Evolutionary conservation across 345 rosid genomes (phyloP).

Genomic region (Dimocarpus longan): DNA sequence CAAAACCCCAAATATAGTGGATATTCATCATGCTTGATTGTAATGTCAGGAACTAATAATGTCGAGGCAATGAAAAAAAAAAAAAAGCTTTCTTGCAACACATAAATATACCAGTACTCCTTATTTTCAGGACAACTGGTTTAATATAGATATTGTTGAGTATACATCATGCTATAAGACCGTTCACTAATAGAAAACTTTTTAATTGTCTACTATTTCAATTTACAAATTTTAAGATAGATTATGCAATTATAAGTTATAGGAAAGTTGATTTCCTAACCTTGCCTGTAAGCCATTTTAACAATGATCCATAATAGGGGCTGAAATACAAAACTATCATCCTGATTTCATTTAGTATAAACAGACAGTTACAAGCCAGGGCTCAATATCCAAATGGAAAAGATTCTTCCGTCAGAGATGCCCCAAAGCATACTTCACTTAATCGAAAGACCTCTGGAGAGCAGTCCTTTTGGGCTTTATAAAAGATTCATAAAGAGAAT

Average conservation of each 20-base stretch:
- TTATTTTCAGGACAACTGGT: neutral
- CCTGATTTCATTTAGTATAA: neutral
- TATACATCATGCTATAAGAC: neutral
- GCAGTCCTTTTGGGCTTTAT: neutral
- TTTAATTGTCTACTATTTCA: too few species aligned
- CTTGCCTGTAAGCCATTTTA: neutral
- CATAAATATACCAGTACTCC: neutral
- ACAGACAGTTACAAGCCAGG: neutral
- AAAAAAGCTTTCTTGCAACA: neutral
- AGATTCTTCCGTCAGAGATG: neutral
- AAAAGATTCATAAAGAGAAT: neutral
- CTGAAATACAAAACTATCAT: neutral
- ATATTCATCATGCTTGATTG: neutral
- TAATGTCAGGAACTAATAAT: neutral
- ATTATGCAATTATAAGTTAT: too few species aligned
- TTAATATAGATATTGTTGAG: neutral
- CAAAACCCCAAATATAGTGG: neutral
- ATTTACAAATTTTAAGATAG: too few species aligned
- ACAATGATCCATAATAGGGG: neutral
- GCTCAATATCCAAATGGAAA: neutral
- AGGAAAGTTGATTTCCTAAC: too few species aligned
- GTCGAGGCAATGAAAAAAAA: neutral
- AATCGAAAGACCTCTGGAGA: neutral
- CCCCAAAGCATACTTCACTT: neutral
- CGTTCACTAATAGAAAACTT: neutral